Conservation (phyloP, 78 protist species). For the Goniomonas avonlea region DNA sequence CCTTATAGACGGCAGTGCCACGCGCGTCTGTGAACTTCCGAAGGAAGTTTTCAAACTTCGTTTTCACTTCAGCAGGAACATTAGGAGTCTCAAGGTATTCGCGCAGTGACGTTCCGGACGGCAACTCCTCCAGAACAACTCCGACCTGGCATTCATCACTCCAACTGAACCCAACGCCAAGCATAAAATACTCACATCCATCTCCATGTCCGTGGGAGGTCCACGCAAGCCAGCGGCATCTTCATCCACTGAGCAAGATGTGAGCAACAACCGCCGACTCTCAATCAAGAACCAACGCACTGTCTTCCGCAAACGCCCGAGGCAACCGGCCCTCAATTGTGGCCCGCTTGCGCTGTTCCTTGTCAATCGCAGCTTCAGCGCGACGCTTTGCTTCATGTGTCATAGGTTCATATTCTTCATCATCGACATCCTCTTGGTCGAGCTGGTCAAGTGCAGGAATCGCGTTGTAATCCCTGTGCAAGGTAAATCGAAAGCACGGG, state of each 20-base stretch:
- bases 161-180: no score
- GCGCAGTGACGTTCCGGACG: no score
- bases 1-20: background rate
- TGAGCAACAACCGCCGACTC: background rate
- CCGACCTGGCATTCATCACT: no score
- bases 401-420: background rate
- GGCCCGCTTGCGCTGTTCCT: background rate
- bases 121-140: no score
- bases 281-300: background rate
- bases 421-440: slow-evolving; percentile 35
- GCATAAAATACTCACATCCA: background rate
- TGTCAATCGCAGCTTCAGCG: slow-evolving; percentile 13
- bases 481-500: background rate
- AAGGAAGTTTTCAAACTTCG: slow-evolving; percentile 27
- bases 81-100: no score
- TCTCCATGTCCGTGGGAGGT: background rate
- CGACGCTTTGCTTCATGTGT: background rate
- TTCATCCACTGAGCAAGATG: background rate
- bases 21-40: background rate
- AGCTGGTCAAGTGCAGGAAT: slow-evolving; percentile 17
- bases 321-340: background rate
- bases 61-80: slow-evolving; percentile 26
- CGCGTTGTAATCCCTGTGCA: slow-evolving; percentile 18
- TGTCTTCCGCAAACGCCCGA: background rate
- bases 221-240: background rate